Evolutionary conservation across 2,329 filamentous ascomycete genomes (phyloP), one percentile per base, ranked within the genome.

Genomic region (Rachicladosporium sp.): DNA sequence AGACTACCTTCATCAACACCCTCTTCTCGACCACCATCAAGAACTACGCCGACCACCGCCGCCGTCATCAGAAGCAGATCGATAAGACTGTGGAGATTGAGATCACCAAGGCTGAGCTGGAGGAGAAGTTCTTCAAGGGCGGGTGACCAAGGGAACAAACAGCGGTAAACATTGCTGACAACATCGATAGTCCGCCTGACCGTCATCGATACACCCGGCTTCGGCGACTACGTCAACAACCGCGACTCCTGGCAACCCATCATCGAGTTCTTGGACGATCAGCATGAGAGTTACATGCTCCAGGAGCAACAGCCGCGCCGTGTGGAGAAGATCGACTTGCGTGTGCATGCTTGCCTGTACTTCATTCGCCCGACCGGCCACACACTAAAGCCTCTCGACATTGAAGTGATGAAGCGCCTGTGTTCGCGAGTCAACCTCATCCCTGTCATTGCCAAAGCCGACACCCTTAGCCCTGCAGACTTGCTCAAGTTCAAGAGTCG

Each of bases 101-200:
- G 68, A 98, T 98, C 63, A 98, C 91, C 65, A 98, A 98, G 77
- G 91, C 91, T 44, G 91, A 98, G 73, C 73, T 98, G 49, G 91
- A 98, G 71, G 91, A 98, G 81, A 98, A 98, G 74, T 98, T 98
- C 76, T 98, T 98, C 82, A 98, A 98, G 77, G 89, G 89, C 95
- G 55, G 49, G 49, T 30, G n/a, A n/a, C n/a, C n/a, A n/a, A n/a
- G n/a, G n/a, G n/a, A n/a, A n/a, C n/a, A n/a, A n/a, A n/a, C n/a
- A n/a, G n/a, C n/a, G n/a, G n/a, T n/a, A n/a, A n/a, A n/a, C n/a
- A n/a, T n/a, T 23, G 23, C 38, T 39, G 27, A 40, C 37, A 27
- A n/a, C 31, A 11, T 32, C 10, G 54, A 39, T 59, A 96, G 91
- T 98, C 63, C 91, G 91, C 62, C 71, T 98, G 60, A 98, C 91